A percentile compares a stretch with the other conserved stretches of the same genome.
Conservation (phyloP, 495 filamentous ascomycete genomes). For the Penicillium lagena region DNA sequence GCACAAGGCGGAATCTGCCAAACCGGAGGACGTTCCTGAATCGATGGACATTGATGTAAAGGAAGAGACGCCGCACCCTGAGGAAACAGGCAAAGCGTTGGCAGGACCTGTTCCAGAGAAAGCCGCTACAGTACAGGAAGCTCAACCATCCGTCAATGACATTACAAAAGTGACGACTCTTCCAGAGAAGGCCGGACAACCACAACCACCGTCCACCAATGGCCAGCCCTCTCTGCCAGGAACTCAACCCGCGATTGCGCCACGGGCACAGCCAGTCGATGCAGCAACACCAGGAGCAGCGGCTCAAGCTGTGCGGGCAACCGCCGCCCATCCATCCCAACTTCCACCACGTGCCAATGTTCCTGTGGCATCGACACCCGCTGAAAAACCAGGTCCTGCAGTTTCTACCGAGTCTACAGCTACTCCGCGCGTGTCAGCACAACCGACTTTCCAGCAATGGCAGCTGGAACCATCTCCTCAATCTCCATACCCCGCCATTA, state of each 20-base stretch:
- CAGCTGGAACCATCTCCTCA: conserved; percentile 31
- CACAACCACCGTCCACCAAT: conserved; percentile 24
- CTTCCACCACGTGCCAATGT: conserved; percentile 14
- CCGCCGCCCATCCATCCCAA: conserved; percentile 20
- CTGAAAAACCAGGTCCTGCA: conserved; percentile 12
- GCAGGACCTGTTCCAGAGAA: not conserved
- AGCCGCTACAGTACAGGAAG: too few species aligned
- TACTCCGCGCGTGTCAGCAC: conserved; percentile 17
- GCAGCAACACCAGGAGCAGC: conserved; percentile 15
- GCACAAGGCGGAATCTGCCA: conserved; percentile 31
- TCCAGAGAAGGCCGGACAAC: conserved; percentile 17
- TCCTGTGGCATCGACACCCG: conserved; percentile 7
- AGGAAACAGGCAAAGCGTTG: conserved; percentile 2
- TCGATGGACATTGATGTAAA: conserved; percentile 32
- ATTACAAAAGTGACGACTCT: too few species aligned
- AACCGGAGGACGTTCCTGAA: conserved; percentile 16
- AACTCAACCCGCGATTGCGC: conserved; percentile 27
- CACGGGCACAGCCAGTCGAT: conserved; percentile 12
- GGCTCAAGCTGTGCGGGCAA: conserved; percentile 2
- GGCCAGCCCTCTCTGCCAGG: conserved; percentile 25
- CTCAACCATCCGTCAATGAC: not conserved
- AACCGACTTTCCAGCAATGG: conserved; percentile 38
- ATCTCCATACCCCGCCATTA: conserved; percentile 27
- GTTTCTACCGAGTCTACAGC: conserved; percentile 3
- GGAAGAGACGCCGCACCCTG: conserved; percentile 14